These are phyloP conservation scores for Lactarius sanguifluus DNA, from an alignment of 768 basidiomycete species.

Conservation along the genomic window DNA sequence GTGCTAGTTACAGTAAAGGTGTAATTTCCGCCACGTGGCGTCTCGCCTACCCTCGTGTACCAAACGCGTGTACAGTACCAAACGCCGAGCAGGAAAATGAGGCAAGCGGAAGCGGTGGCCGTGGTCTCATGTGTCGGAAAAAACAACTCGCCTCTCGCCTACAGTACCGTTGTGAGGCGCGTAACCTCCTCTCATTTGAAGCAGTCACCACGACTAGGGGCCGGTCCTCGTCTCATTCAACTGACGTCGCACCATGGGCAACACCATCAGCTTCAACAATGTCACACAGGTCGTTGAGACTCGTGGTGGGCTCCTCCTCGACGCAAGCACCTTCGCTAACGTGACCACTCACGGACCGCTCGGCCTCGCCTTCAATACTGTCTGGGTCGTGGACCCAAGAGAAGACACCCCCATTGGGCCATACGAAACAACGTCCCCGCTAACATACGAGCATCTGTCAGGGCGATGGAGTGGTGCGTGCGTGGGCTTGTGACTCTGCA, in stretches of 20 bases:
- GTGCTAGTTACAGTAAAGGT: no score
- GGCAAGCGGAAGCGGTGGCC: neutral
- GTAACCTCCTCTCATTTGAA: neutral
- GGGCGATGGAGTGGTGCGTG: slow-evolving; percentile 23
- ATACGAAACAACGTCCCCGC: slow-evolving; percentile 6
- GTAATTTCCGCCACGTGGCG: neutral
- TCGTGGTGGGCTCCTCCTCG: slow-evolving; percentile 19
- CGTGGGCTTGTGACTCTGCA: neutral
- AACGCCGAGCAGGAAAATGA: neutral
- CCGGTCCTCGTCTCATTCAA: neutral
- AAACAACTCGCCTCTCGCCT: neutral
- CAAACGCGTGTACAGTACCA: no score
- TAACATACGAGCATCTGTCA: slow-evolving; percentile 12
- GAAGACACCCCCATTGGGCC: slow-evolving; percentile 17
- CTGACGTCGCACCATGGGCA: slow-evolving; percentile 7
- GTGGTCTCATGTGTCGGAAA: neutral
- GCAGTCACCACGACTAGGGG: neutral
- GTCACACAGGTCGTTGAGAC: slow-evolving; percentile 17
- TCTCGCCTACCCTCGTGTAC: neutral
- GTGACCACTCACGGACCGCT: slow-evolving; percentile 4
- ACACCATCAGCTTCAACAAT: slow-evolving; percentile 12
- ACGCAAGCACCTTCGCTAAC: slow-evolving; percentile 14
- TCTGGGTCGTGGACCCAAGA: slow-evolving; percentile 14
- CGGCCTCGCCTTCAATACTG: slow-evolving; percentile 15
- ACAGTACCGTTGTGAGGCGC: neutral